Evolutionary conservation across 345 rosid genomes (phyloP).

Genomic region (Eucalyptus curtisii): DNA sequence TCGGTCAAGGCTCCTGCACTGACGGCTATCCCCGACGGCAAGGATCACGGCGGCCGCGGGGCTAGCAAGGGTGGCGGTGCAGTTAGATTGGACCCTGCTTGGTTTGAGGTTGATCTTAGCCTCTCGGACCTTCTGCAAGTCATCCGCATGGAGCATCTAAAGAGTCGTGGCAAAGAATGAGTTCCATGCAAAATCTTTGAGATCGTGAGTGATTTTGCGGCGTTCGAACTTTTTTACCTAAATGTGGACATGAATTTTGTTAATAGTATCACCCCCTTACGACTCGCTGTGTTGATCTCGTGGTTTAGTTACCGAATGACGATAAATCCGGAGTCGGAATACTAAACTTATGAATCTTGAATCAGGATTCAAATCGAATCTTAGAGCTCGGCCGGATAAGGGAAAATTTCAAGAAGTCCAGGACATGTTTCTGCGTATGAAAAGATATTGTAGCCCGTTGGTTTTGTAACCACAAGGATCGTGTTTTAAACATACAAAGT

Average conservation of each 20-base stretch:
- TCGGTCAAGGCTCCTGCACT: neutral
- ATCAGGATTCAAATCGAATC: too few species aligned
- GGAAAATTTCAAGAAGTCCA: neutral
- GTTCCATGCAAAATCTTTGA: neutral
- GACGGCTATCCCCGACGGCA: neutral
- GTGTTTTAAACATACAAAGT: neutral
- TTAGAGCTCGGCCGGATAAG: too few species aligned
- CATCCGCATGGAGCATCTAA: neutral
- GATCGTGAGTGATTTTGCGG: neutral
- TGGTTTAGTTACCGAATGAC: neutral
- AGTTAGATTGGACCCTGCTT: neutral
- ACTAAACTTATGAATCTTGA: neutral
- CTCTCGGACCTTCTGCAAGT: neutral
- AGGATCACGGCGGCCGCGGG: neutral
- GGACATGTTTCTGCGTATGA: neutral
- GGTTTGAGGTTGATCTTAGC: neutral
- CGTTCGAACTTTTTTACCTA: neutral
- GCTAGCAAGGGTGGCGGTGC: neutral
- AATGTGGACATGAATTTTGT: neutral
- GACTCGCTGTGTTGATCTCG: accelerated
- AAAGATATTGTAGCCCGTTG: neutral
- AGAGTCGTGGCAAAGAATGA: neutral
- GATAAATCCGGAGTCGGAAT: neutral
- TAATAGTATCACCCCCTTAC: neutral
- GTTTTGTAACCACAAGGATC: neutral